phyloP scores from a whole-genome alignment of 345 rosid species.

The Camelina neglecta region DNA sequence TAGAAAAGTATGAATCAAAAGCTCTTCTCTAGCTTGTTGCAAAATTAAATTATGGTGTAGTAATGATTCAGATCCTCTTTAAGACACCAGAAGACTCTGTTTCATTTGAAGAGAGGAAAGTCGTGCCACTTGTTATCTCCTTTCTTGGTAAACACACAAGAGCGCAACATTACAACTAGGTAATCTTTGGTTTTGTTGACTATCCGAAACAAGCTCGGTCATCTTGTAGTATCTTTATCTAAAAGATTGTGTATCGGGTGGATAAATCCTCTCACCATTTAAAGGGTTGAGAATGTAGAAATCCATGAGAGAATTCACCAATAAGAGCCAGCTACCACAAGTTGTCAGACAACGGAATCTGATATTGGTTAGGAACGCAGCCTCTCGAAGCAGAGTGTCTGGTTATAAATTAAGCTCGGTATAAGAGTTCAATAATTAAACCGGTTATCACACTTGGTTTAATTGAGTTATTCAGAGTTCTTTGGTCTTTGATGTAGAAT shows the following conservation, averaged over 20 bases:
- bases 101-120: neutral
- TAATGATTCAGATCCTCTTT: neutral
- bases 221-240: neutral
- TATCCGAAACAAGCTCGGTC: neutral
- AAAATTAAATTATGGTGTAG: conserved; percentile 8
- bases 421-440: too few species aligned
- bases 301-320: neutral
- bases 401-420: too few species aligned
- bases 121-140: neutral
- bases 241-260: neutral
- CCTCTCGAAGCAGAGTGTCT: conserved; percentile 8
- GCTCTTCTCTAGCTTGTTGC: conserved; percentile 22
- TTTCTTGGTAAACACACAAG: neutral
- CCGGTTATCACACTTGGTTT: too few species aligned
- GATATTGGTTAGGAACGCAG: conserved; percentile 10
- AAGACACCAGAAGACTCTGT: neutral
- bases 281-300: conserved; percentile 23
- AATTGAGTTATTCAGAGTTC: too few species aligned
- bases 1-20: conserved; percentile 24
- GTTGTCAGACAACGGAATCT: conserved; percentile 25
- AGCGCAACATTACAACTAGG: neutral
- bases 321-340: conserved; percentile 26
- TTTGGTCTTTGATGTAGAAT: too few species aligned
- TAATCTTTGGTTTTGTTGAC: conserved; percentile 4
- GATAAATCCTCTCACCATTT: conserved; percentile 22